Base-by-base conservation (phyloP, 129 eudicot species). In the Tanacetum coccineum region DNA sequence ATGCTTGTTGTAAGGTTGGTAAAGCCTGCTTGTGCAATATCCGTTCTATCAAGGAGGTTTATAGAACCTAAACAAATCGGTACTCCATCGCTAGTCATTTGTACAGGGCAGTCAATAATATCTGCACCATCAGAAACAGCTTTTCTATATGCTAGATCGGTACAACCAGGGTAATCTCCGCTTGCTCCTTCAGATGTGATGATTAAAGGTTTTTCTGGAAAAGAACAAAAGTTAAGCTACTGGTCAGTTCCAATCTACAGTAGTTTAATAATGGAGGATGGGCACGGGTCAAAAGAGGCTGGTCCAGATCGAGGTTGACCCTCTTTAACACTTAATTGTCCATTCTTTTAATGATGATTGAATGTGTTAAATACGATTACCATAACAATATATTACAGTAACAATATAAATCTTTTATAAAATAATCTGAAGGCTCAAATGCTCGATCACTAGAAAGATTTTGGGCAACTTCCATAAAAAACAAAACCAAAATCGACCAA, bases 131-230 rank as follows among this genome's bases (percentile, higher is more conserved):
- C 99, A 20, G 83, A 65, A 70, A 87, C 84, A 64, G 99, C 99
- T 62, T 70, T 73, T 4, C 18, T 32, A 70, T 94, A 89, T 45
- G 99, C 91, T 72, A 70, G 26, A 73, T 94, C 87, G 28, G 97
- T 94, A 76, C 96, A 89, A 64, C 95, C 95, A 40, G 99, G 99
- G 77, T 82, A 94, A 79, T 86, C 85, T 52, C 99, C 99, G 71
- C 99, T 94, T 64, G 98, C 91, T 68, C 99, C 99, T 70, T 89
- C 84, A 13, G 78, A 70, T 70, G 93, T 67, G 67, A 94, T 86
- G 78, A 89, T 81, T 81, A 82, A 66, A 68, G 88, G 77, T 13
- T 76, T 82, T 39, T 66, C 99, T 94, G 93, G 28, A 84, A 44
- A 49, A 72, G 52, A 59, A 62, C 21, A 72, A 45, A 68, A 17